These are phyloP conservation scores for Epichloe amarillans DNA, from an alignment of 2,329 filamentous ascomycete species.

Conservation along the genomic window DNA sequence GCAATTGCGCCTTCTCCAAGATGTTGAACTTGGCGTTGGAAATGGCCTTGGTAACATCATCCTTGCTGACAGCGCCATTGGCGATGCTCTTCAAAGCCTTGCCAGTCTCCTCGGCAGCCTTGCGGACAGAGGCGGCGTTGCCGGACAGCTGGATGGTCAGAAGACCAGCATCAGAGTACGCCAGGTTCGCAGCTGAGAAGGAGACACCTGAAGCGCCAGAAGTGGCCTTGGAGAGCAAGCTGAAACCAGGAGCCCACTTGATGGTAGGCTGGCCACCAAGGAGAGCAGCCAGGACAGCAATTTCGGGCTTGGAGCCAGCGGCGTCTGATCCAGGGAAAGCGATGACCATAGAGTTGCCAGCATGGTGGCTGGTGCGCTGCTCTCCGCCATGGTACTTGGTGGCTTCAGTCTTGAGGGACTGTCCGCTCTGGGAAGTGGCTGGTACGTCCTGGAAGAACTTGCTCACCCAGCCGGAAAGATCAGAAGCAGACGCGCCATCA, in stretches of 20 bases:
- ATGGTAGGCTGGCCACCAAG: conserved; percentile 83
- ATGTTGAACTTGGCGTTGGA: conserved; percentile 89
- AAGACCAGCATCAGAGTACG: conserved; percentile 91
- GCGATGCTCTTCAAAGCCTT: conserved; percentile 73
- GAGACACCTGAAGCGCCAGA: conserved; percentile 51
- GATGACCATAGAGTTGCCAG: conserved; percentile 74
- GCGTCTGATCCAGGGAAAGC: conserved; percentile 85
- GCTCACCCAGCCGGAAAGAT: conserved; percentile 78
- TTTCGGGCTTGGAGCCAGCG: conserved; percentile 74
- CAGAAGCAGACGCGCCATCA: conserved; percentile 66
- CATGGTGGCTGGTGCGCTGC: conserved; percentile 67
- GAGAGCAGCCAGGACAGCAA: conserved; percentile 73
- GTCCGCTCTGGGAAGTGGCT: conserved; percentile 35
- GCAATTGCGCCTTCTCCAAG: conserved; percentile 67
- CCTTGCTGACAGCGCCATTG: conserved; percentile 60
- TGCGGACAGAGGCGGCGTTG: conserved; percentile 55
- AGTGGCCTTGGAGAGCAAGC: conserved; percentile 69
- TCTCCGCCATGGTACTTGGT: conserved; percentile 92
- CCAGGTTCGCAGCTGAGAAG: conserved; percentile 61
- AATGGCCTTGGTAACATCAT: conserved; percentile 83
- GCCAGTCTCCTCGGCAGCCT: conserved; percentile 62
- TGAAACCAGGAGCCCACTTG: conserved; percentile 94
- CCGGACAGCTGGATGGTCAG: conserved; percentile 73
- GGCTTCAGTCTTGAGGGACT: conserved; percentile 43
- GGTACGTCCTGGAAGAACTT: conserved; percentile 77